Evolutionary conservation across 192 early-diverging fungal species (phyloP).

Genomic region (Backusella australiensis): DNA sequence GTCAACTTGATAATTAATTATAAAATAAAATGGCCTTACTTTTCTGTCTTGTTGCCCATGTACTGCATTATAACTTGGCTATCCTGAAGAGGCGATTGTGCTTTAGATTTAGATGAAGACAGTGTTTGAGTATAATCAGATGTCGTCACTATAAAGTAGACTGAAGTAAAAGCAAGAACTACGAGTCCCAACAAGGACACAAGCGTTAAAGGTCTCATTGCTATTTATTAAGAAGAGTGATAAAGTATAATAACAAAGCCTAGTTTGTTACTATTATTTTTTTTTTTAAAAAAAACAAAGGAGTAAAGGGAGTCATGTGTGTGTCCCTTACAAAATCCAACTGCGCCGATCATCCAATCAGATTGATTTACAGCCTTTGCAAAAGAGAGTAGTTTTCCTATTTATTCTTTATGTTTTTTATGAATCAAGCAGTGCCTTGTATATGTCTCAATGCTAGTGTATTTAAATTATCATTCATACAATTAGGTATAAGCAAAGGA

Average conservation of each 20-base stretch:
- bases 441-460: neutral
- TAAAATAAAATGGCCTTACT: constrained; percentile 28
- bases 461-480: too few species aligned
- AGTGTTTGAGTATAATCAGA: neutral
- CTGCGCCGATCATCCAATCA: neutral
- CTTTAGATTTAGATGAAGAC: neutral
- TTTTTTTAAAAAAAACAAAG: neutral
- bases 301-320: neutral
- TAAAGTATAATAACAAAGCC: neutral
- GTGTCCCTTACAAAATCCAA: neutral
- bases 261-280: neutral
- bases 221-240: neutral
- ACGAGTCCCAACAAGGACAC: neutral
- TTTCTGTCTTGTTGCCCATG: constrained; percentile 41
- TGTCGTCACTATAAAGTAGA: neutral
- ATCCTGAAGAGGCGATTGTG: neutral
- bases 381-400: neutral
- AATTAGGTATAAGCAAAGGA: neutral
- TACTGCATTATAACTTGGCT: constrained; percentile 40
- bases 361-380: neutral
- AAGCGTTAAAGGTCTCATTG: neutral
- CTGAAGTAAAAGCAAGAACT: neutral
- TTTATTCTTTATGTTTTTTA: neutral
- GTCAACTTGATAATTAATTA: neutral
- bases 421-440: neutral